A percentile compares a stretch with the other conserved stretches of the same genome.
Evolutionary conservation across 164 flowering plant genomes (phyloP).

Genomic region (Nymphaea thermarum): DNA sequence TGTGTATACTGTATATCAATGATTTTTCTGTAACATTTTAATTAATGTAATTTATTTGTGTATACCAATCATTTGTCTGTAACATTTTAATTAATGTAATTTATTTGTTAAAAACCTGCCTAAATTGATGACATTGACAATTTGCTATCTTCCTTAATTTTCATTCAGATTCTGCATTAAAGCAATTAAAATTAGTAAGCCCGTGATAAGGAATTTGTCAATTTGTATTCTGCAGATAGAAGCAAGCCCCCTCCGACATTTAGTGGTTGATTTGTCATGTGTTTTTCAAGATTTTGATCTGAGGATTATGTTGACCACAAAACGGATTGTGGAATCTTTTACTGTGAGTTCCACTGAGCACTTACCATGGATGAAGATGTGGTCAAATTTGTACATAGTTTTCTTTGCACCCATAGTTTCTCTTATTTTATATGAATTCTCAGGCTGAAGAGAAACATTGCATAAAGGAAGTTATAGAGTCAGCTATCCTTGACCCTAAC

Average conservation of each 20-base stretch:
- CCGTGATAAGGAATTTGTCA: neutral
- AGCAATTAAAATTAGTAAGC: neutral
- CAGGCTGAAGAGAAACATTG: constrained; percentile 38
- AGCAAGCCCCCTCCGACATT: constrained; percentile 34
- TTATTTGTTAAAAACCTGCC: no score
- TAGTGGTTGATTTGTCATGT: constrained; percentile 46
- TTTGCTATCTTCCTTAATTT: no score
- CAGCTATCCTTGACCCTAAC: constrained; percentile 34
- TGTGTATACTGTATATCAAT: no score
- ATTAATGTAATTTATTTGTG: no score
- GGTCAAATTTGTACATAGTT: neutral
- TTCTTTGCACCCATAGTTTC: no score
- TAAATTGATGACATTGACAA: no score
- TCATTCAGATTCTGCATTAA: neutral
- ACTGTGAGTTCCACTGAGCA: constrained; percentile 17
- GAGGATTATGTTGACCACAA: constrained; percentile 39
- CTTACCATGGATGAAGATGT: neutral
- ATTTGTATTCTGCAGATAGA: constrained; percentile 27
- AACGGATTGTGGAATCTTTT: constrained; percentile 16
- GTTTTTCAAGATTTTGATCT: constrained; percentile 37
- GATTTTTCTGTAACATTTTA: no score
- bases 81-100: no score
- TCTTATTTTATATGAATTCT: neutral
- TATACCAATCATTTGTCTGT: no score
- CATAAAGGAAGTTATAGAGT: constrained; percentile 23